Base-by-base conservation (phyloP, 495 filamentous ascomycete species). In the Penicillium atrosanguineum region DNA sequence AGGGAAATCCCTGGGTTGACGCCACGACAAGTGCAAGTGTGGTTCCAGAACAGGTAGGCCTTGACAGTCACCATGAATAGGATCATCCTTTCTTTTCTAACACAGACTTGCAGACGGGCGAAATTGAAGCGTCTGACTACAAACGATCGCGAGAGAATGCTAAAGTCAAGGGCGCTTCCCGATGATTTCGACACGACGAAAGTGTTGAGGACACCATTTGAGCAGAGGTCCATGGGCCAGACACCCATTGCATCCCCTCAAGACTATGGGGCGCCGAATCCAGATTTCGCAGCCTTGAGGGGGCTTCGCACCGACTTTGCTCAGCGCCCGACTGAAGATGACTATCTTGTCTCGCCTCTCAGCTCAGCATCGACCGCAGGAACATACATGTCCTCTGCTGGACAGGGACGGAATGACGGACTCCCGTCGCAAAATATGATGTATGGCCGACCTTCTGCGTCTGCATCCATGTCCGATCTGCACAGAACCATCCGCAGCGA, bases 21-120 rank as follows among this genome's bases (percentile, higher is more conserved):
- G 53, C 90, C 93, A 38, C 84, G 93, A 52, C 93, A 97, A 67
- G 93, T 97, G 8, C 93, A 97, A 74, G 93, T 97, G 53, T 97
- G 93, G 93, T 97, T 97, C 70, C 93, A 97, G 71, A 97, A 97
- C 72, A 84, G 93, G 93, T 96, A 79, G 58, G 80, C 67, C 48
- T 51, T 63, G 44, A 55, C 60, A 55, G 6, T 36, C 37, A 48
- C 16, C 38, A 34, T 8, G 9, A 15, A 14, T 23, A 23, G 23
- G 23, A 34, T 34, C 16, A 16, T 19, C 42, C 40, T 37, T 7
- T 25, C n/a, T 34, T 44, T 54, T 44, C 63, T 76, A 60, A 75
- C 67, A 28, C 49, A 14, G 11, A 19, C 12, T 50, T 51, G 15
- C 55, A 97, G 93, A 73, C 78, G 93, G 68, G 93, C 93, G 20